Evolutionary conservation across 148 eudicot species (phyloP), one percentile per base, ranked within the genome.

Genomic region (Rhododendron molle): DNA sequence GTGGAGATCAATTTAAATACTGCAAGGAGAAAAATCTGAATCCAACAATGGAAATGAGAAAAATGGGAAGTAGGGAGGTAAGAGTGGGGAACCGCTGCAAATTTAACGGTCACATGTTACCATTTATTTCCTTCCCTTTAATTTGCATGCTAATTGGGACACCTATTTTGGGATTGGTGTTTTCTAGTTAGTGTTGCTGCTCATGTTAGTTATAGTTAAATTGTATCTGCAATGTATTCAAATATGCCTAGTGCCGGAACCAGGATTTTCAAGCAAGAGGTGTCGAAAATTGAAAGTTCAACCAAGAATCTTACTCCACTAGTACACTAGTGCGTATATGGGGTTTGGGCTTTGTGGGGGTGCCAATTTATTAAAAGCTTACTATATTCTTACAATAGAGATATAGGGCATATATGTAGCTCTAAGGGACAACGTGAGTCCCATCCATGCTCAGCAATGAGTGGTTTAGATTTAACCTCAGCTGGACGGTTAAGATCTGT

Each of bases 31-130:
- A 21, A 81, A 26, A 20, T 81, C 58, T 85, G 60, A 81, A 87
- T 80, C 84, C 78, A 85, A 56, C 81, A 84, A 87, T 76, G 49
- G 52, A 43, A 43, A 44, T 15, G 18, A 16, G 52, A 26, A 15
- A 69, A 85, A 85, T 89, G 89, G 71, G 87, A 87, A 89, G 92
- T 79, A 28, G 89, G 47, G 93, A 93, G 91, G 76, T 69, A 88
- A 91, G 85, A 85, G 3, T 85, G 95, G 93, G 86, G 69, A 89
- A 47, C 87, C 82, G 78, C 80, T 83, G 81, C 65, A 60, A 36
- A 62, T 12, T 23, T 43, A 56, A 87, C 67, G 82, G 88, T 76
- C 69, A 86, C 71, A 69, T 67, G 50, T 78, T 83, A 69, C 47
- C 74, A 54, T 16, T 54, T 54, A 54, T 54, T 54, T 54, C 60